These are phyloP conservation scores for Saraca asoca DNA, from an alignment of 331 rosid species.

Conservation along the genomic window DNA sequence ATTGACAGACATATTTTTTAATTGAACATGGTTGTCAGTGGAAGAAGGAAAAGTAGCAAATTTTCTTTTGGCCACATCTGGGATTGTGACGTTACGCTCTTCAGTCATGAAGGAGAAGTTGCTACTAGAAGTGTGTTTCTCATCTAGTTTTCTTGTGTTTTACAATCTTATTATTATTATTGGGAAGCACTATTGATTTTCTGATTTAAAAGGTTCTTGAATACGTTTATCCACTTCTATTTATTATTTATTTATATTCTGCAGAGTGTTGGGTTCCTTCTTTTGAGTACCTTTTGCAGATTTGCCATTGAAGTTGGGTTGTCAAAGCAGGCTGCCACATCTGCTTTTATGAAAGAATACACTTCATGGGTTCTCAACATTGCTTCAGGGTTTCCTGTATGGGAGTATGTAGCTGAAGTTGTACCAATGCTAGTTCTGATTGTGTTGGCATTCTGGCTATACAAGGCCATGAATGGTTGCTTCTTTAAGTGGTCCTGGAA, in stretches of 20 bases:
- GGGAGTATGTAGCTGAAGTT: slow-evolving; percentile 59
- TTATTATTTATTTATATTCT: slow-evolving; percentile 31
- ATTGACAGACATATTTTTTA: slow-evolving; percentile 15
- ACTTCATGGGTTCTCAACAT: slow-evolving; percentile 70
- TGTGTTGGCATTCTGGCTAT: slow-evolving; percentile 64
- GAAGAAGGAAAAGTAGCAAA: slow-evolving; percentile 95
- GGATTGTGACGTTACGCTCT: slow-evolving; percentile 62
- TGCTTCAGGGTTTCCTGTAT: slow-evolving; percentile 52
- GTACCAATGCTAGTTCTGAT: slow-evolving; percentile 61
- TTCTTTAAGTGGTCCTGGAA: slow-evolving; percentile 54
- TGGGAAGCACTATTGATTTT: slow-evolving; percentile 20
- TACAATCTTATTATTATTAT: slow-evolving; percentile 11
- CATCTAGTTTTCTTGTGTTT: slow-evolving; percentile 19
- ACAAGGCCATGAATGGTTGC: slow-evolving; percentile 47
- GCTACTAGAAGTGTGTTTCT: slow-evolving; percentile 64
- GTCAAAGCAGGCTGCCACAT: slow-evolving; percentile 82
- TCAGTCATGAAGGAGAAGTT: slow-evolving; percentile 59
- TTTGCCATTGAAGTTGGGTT: slow-evolving; percentile 81
- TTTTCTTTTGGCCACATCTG: slow-evolving; percentile 94
- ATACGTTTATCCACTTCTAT: slow-evolving; percentile 21
- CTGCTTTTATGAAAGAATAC: slow-evolving; percentile 63
- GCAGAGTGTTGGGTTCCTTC: slow-evolving; percentile 82
- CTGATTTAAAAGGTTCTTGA: slow-evolving; percentile 31
- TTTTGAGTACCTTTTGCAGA: slow-evolving; percentile 77
- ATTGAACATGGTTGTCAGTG: slow-evolving; percentile 59